phyloP scores from a whole-genome alignment of 163 green algal genomes.

The Chloroidium sp. region DNA sequence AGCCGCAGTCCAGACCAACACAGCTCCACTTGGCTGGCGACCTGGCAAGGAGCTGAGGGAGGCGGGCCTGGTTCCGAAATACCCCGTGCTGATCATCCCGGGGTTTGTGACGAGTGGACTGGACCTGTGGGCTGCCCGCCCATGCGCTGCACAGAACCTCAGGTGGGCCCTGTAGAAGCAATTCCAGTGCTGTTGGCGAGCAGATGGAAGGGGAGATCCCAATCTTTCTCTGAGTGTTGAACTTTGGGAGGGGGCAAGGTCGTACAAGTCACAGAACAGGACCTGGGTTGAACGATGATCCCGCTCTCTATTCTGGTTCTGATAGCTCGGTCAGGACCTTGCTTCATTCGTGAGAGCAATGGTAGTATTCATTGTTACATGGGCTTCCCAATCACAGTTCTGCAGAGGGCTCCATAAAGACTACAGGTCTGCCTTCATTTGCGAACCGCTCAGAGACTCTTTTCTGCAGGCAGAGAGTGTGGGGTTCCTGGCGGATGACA shows the following conservation, averaged over 20 bases:
- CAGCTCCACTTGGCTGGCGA: background rate
- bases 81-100: conserved; percentile 62
- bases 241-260: no score
- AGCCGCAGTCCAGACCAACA: no score
- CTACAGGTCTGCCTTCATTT: background rate
- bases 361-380: no score
- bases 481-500: conserved; percentile 33
- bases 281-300: no score
- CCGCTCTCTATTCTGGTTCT: no score
- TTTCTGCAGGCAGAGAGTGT: conserved; percentile 47
- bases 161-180: conserved; percentile 9
- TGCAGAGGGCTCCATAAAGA: background rate
- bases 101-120: conserved; percentile 68
- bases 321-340: no score
- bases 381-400: background rate
- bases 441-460: no score
- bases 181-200: no score
- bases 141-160: conserved; percentile 31
- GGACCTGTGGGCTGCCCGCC: conserved; percentile 59
- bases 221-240: no score
- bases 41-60: conserved; percentile 7
- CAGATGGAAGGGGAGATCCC: no score
- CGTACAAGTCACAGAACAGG: no score
- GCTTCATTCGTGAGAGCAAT: no score
- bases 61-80: conserved; percentile 22